These are phyloP conservation scores for Microsporum canis DNA, from an alignment of 2,329 filamentous ascomycete species.

Conservation along the genomic window DNA sequence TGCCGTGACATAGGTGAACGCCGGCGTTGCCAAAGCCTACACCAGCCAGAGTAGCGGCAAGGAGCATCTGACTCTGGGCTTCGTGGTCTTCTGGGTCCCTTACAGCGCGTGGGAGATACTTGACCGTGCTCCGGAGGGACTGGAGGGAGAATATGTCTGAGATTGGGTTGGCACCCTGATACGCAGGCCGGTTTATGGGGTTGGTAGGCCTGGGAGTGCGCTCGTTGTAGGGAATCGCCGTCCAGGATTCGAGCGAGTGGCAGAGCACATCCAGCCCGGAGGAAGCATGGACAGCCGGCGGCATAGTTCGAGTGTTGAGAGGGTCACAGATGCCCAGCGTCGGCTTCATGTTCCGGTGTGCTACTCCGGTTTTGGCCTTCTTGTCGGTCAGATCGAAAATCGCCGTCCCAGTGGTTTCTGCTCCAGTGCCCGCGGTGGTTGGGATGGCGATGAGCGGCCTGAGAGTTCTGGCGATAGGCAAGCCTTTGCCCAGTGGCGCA, in stretches of 20 bases:
- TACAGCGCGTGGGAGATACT: slow-evolving; percentile 83
- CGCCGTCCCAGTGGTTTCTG: slow-evolving; percentile 92
- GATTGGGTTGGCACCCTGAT: slow-evolving; percentile 95
- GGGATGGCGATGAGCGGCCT: slow-evolving; percentile 71
- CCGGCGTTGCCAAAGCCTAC: slow-evolving; percentile 97
- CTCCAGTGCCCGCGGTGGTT: slow-evolving; percentile 76
- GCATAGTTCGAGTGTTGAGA: slow-evolving; percentile 93
- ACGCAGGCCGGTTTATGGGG: slow-evolving; percentile 81
- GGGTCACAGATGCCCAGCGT: slow-evolving; percentile 79
- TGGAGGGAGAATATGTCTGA: slow-evolving; percentile 92
- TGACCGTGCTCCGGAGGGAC: slow-evolving; percentile 70
- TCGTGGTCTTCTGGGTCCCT: slow-evolving; percentile 81
- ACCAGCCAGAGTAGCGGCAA: slow-evolving; percentile 85
- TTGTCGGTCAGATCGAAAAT: slow-evolving; percentile 92
- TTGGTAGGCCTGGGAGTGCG: slow-evolving; percentile 74
- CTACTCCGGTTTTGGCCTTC: slow-evolving; percentile 88
- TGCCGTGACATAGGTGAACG: slow-evolving; percentile 79
- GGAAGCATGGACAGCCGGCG: slow-evolving; percentile 78
- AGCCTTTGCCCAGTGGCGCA: slow-evolving; percentile 76
- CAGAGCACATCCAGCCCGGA: slow-evolving; percentile 92
- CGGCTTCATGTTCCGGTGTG: slow-evolving; percentile 89
- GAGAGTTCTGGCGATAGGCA: slow-evolving; percentile 59
- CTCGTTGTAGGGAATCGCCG: slow-evolving; percentile 87
- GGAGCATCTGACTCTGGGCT: slow-evolving; percentile 88
- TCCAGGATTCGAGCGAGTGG: slow-evolving; percentile 93